Conservation (phyloP, 352 stramenopile species). For the Globisporangium cylindrosporum region DNA sequence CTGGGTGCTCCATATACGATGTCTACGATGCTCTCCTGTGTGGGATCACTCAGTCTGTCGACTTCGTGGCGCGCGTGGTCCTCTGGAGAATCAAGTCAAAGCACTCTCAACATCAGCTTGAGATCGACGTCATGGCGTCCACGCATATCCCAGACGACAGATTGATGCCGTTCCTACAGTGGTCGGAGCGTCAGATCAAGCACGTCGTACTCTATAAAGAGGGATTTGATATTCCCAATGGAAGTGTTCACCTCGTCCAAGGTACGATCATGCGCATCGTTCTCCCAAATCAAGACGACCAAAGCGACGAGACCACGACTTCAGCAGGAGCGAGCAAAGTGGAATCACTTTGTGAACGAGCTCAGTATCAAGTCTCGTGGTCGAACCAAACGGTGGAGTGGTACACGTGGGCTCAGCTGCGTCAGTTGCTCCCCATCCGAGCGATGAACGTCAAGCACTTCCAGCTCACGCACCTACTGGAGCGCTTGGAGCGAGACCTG, state of each 20-base stretch:
- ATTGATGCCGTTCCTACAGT: slow-evolving; percentile 53
- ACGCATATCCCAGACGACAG: slow-evolving; percentile 61
- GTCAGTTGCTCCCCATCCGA: slow-evolving; percentile 58
- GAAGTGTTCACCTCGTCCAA: slow-evolving; percentile 23
- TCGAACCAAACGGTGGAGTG: slow-evolving; percentile 42
- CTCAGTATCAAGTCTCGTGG: slow-evolving; percentile 59
- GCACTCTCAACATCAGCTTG: slow-evolving; percentile 7
- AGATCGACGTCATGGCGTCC: slow-evolving; percentile 50
- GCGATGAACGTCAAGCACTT: slow-evolving; percentile 72
- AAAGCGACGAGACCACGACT: background rate
- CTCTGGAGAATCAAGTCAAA: slow-evolving; percentile 50
- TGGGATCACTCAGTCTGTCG: slow-evolving; percentile 39
- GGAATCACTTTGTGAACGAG: slow-evolving; percentile 27
- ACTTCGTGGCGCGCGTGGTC: slow-evolving; percentile 36
- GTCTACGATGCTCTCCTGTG: slow-evolving; percentile 54
- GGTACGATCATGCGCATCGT: slow-evolving; percentile 29
- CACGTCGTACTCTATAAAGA: slow-evolving; percentile 62
- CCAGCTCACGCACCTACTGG: slow-evolving; percentile 43
- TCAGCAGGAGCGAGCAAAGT: background rate
- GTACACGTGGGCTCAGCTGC: slow-evolving; percentile 45
- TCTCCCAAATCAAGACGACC: slow-evolving; percentile 3
- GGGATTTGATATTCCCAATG: slow-evolving; percentile 5
- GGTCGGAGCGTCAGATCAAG: slow-evolving; percentile 56
- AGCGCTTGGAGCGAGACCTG: slow-evolving; percentile 5
- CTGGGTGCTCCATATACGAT: slow-evolving; percentile 39